These are phyloP conservation scores for Carex arenaria DNA, from an alignment of 202 grass and related monocot genomes.

Conservation along the genomic window DNA sequence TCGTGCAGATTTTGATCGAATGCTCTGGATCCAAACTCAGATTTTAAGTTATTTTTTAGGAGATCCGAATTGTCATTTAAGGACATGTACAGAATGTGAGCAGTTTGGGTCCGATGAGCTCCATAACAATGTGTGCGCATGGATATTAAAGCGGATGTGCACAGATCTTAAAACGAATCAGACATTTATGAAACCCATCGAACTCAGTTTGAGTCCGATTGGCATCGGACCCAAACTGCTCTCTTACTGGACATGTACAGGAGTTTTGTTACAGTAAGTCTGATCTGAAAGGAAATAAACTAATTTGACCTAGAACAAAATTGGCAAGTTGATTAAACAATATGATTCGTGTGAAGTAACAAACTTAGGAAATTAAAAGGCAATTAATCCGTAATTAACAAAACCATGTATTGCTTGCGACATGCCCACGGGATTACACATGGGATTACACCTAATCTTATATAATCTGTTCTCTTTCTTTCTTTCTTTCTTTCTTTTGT, in stretches of 20 bases:
- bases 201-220: too few relatives aligned
- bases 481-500: background rate
- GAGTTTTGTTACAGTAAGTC: background rate
- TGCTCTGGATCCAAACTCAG: too few relatives aligned
- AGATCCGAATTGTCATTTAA: too few relatives aligned
- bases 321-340: background rate
- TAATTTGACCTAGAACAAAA: background rate
- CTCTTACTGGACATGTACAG: background rate
- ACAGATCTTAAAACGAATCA: too few relatives aligned
- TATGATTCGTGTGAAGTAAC: background rate
- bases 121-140: too few relatives aligned
- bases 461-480: background rate
- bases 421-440: slow-evolving; percentile 8
- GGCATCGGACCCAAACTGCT: too few relatives aligned
- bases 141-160: too few relatives aligned
- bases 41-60: too few relatives aligned
- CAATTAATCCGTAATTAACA: background rate
- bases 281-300: background rate
- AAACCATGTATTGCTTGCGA: background rate
- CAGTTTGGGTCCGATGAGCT: too few relatives aligned
- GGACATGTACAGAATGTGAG: too few relatives aligned
- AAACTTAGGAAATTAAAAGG: background rate
- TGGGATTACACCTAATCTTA: background rate
- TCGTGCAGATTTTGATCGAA: too few relatives aligned
- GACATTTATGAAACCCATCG: too few relatives aligned